Evolutionary conservation across 2,329 filamentous ascomycete species (phyloP), one percentile per base, ranked within the genome.

Genomic region (Dactylellina cionopaga): DNA sequence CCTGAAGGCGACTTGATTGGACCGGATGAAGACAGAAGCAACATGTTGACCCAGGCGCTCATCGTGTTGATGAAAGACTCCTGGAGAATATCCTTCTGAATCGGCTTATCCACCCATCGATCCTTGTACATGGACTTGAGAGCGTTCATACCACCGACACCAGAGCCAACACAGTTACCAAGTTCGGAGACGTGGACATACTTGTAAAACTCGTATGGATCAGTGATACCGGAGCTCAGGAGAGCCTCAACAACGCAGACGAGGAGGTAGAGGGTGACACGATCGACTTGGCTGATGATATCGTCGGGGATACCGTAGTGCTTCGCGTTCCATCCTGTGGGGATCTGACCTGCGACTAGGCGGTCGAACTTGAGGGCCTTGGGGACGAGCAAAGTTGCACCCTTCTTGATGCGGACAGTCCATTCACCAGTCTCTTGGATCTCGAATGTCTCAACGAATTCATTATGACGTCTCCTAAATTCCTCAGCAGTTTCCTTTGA

Each of bases 61-160:
- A 99, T 99, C 63, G 95, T 99, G 86, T 99, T 99, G 87, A 99
- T 98, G 85, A 99, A 99, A 10, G 95, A 98, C 83, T 99, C 95
- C 80, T 99, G 96, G 11, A 99, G 87, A 80, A 99, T 97, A 80
- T 99, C 95, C 83, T 98, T 99, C 83, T 99, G 96, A 52, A 99
- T 87, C 63, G 94, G 95, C 84, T 93, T 95, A 83, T 99, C 95
- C 74, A 98, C 86, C 88, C 90, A 98, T 71, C 95, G 91, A 81
- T 97, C 94, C 82, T 94, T 95, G 86, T 98, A 96, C 94, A 99
- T 99, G 78, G 94, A 94, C 78, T 92, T 90, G 75, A 99, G 87
- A 77, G 95, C 95, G 78, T 88, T 88, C 73, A 92, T 90, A 83
- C 95, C 96, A 86, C 95, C 95, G 84, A 99, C 96, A 85, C 96